Base-by-base conservation (phyloP, 345 rosid genomes). In the Gossypium stocksii region DNA sequence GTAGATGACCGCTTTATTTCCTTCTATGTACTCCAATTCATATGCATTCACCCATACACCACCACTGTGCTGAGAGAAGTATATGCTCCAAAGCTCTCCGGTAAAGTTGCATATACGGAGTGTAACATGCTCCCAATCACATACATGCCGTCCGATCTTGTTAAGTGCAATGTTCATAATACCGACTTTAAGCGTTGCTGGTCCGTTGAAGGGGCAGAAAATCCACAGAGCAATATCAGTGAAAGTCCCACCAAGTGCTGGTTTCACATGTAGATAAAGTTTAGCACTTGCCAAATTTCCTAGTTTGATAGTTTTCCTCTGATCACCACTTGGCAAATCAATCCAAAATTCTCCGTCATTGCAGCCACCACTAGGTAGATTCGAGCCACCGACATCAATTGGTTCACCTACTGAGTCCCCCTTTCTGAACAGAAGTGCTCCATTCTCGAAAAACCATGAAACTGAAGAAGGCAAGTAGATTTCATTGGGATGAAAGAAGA, bases 61-160 rank as follows among this genome's bases (percentile, higher is more conserved):
- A 2, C 91, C 91, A 23, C 97, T 91, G 82, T 92, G 97, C 78
- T 94, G 98, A 11, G 98, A 94, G 86, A 90, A 92, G 82, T 92
- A 94, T 64, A 89, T 64, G 63, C 88, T 82, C 89, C 89, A 83
- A 2, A 93, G 90, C 79, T 89, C 93, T 45, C 96, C 94, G 0
- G 85, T 83, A 67, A 91, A 92, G 86, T 92, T 94, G 86, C 94
- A 76, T 77, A 91, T 80, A 1, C 98, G 84, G 71, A 94, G 91
- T 72, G 98, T 94, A 79, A 88, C 86, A 80, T 94, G 98, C 80
- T 92, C 98, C 98, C 97, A 92, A 49, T 94, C 98, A 16, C 93
- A 86, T 3, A 91, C 91, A 79, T 92, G 97, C 82, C 91, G 93
- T 6, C 98, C 98, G 9, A 89, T 84, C 73, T 77, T 84, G 77